These are phyloP conservation scores for Scenedesmus sp. DNA, from an alignment of 163 green algal genomes.

Conservation along the genomic window DNA sequence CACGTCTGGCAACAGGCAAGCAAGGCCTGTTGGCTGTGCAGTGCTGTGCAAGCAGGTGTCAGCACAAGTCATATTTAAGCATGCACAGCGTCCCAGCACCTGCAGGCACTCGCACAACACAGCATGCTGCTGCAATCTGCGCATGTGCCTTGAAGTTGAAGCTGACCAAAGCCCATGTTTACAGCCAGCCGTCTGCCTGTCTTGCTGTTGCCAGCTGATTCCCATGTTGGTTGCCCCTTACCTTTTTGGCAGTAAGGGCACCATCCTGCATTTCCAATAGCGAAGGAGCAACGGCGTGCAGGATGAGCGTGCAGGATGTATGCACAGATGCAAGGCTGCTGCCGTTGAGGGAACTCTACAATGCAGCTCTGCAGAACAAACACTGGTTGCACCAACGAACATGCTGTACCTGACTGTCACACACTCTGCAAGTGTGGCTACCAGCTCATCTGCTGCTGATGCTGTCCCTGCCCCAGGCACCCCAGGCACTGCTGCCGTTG, in stretches of 20 bases:
- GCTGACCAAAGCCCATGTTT: background rate
- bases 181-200: background rate
- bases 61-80: background rate
- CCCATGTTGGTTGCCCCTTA: background rate
- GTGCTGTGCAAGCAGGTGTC: background rate
- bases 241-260: slow-evolving; percentile 89
- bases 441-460: background rate
- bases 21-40: background rate
- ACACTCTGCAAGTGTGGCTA: background rate
- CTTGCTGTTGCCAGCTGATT: background rate
- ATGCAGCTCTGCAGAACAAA: too few species aligned
- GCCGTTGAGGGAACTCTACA: too few species aligned
- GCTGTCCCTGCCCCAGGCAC: background rate
- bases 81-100: too few species aligned
- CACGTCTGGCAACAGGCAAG: background rate
- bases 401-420: background rate
- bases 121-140: background rate
- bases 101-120: background rate
- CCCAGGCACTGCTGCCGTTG: background rate
- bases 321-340: too few species aligned
- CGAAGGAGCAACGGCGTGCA: background rate
- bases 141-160: background rate
- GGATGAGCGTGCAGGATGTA: background rate
- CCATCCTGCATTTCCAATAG: slow-evolving; percentile 76
- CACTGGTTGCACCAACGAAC: too few species aligned